phyloP scores from a whole-genome alignment of 2,329 filamentous ascomycete genomes.

The Microcyclospora tardicrescens region DNA sequence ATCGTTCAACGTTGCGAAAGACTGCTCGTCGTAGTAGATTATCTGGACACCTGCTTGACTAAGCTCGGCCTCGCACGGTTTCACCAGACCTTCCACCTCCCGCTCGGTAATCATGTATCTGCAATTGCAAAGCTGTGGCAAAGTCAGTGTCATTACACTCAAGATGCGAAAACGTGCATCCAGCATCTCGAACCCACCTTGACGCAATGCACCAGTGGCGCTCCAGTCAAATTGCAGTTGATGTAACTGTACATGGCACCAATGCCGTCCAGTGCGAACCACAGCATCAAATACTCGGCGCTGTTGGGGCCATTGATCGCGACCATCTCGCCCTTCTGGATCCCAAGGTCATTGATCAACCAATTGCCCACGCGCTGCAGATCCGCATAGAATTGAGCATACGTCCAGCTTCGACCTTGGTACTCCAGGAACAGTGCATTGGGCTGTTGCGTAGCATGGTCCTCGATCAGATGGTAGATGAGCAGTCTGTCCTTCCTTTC shows the following conservation, averaged over 20 bases:
- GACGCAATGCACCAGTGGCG: slow-evolving; percentile 22
- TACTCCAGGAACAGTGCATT: slow-evolving; percentile 16
- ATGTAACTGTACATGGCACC: slow-evolving; percentile 21
- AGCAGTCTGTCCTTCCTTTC: slow-evolving; percentile 9
- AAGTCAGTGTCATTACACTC: background rate
- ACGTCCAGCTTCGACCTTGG: slow-evolving; percentile 46
- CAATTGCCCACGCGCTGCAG: slow-evolving; percentile 61
- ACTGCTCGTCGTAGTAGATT: slow-evolving; percentile 15
- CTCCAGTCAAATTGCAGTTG: slow-evolving; percentile 23
- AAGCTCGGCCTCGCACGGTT: slow-evolving; percentile 13
- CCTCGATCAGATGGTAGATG: slow-evolving; percentile 16
- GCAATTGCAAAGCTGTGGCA: slow-evolving; percentile 12
- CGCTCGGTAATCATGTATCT: slow-evolving; percentile 16
- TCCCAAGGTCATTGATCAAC: slow-evolving; percentile 46
- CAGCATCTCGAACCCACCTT: slow-evolving; percentile 15
- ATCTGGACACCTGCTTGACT: slow-evolving; percentile 8
- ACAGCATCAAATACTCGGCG: slow-evolving; percentile 21
- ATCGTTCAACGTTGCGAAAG: slow-evolving; percentile 8
- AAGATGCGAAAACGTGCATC: background rate
- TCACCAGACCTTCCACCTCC: slow-evolving; percentile 12
- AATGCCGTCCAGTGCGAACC: slow-evolving; percentile 47
- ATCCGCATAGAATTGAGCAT: slow-evolving; percentile 55
- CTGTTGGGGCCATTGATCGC: slow-evolving; percentile 23
- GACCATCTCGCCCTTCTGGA: slow-evolving; percentile 21
- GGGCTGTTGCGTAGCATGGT: slow-evolving; percentile 13